Evolutionary conservation across 306 rosid species (phyloP), one percentile per base, ranked within the genome.

Genomic region (Sophora flavescens): DNA sequence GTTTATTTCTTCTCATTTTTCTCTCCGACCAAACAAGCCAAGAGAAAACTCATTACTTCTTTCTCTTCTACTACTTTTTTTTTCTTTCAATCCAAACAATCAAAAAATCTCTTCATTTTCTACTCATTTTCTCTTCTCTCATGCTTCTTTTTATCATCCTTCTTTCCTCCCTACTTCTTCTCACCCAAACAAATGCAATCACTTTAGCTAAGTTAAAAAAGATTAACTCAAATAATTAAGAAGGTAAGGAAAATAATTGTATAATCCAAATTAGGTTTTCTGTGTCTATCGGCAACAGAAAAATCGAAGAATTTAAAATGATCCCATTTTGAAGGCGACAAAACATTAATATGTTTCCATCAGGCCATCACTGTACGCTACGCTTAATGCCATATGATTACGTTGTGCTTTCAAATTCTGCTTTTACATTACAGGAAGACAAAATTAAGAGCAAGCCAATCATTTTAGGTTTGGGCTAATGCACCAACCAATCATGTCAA

Each of bases 401-500:
- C 77, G 70, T 71, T 48, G 61, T 52, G 71, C 80, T 59, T 77
- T 65, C 64, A 57, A 51, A 68, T 81, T 50, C 38, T 50, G 12
- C 50, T 59, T 59, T 71, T 30, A 56, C 15, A 76, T 71, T 30
- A 51, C 15, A 76, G 36, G 64, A 85, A 57, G 80, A 76, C 81
- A 74, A 76, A 64, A 42, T 57, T 22, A 22, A 22, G 22, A 52
- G 74, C 48, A 48, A 56, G 15, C 76, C 78, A 73, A 69, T 85
- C 44, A 32, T 68, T 69, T 69, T 69, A 52, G 17, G 35, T 73
- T 47, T 42, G 4, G 28, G 48, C 6, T 14, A 73, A 45, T 64
- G 65, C 76, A 57, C 44, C 58, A 48, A 68, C 79, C 90, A 82
- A 76, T 86, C 83, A 76, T 84, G 68, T 44, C 47, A 38, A 72